These are phyloP conservation scores for Microsporum audouinii DNA, from an alignment of 2,329 filamentous ascomycete species.

Conservation along the genomic window DNA sequence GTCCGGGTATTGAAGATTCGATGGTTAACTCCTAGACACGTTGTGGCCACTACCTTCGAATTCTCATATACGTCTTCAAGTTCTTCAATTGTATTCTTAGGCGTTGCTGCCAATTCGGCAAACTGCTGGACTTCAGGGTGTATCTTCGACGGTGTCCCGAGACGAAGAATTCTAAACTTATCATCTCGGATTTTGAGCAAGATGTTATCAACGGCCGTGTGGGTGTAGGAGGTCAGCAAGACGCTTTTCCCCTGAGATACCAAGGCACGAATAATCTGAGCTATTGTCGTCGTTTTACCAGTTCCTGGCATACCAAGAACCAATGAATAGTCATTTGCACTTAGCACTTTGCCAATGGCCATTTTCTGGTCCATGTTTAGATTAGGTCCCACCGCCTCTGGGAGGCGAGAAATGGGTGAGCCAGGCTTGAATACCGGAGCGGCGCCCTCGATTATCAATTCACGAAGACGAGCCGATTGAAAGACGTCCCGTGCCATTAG, in stretches of 20 bases:
- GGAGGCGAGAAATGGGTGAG: constrained; percentile 4
- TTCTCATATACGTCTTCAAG: constrained; percentile 74
- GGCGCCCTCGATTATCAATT: constrained; percentile 66
- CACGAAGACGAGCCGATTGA: constrained; percentile 60
- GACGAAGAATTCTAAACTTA: constrained; percentile 65
- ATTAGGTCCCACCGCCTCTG: constrained; percentile 50
- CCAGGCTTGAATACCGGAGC: constrained; percentile 60
- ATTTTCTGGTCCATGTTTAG: constrained; percentile 79
- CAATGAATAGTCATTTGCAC: constrained; percentile 87
- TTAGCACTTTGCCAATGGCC: constrained; percentile 92
- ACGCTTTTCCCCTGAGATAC: constrained; percentile 86
- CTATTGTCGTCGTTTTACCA: constrained; percentile 95
- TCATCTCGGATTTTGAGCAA: constrained; percentile 78
- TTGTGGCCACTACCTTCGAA: constrained; percentile 83
- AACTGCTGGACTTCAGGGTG: constrained; percentile 81
- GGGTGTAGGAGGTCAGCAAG: constrained; percentile 86
- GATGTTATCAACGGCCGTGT: constrained; percentile 97
- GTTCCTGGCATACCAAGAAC: constrained; percentile 97
- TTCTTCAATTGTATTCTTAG: constrained; percentile 68
- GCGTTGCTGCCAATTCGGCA: constrained; percentile 62
- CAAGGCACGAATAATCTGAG: constrained; percentile 86
- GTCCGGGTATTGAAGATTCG: constrained; percentile 74
- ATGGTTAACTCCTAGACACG: constrained; percentile 85
- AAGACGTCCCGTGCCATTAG: constrained; percentile 73
- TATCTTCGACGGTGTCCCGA: constrained; percentile 74